phyloP scores from a whole-genome alignment of 495 filamentous ascomycete genomes.

The Penicillium samsonianum region DNA sequence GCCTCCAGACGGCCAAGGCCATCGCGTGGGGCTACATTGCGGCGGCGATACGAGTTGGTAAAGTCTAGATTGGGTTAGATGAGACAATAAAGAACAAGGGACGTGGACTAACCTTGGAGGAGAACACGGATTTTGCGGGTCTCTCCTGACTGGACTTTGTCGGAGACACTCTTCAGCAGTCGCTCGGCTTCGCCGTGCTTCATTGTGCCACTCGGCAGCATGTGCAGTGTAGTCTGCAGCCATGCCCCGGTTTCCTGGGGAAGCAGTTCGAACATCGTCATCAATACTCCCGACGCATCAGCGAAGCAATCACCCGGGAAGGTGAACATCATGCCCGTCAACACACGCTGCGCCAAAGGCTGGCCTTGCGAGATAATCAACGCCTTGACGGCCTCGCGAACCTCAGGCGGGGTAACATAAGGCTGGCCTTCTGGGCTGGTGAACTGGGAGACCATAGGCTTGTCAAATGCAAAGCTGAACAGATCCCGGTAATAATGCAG shows the following conservation, averaged over 20 bases:
- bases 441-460: conserved; percentile 72
- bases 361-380: conserved; percentile 74
- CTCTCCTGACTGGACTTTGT: conserved; percentile 69
- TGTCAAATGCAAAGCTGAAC: conserved; percentile 79
- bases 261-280: conserved; percentile 84
- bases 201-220: conserved; percentile 81
- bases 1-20: conserved; percentile 84
- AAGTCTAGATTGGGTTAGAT: conserved; percentile 61
- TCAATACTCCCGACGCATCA: conserved; percentile 87
- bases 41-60: conserved; percentile 85
- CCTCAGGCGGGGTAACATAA: conserved; percentile 57
- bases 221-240: conserved; percentile 77
- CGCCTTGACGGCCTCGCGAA: conserved; percentile 70
- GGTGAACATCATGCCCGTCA: conserved; percentile 98
- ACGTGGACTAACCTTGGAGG: conserved; percentile 61
- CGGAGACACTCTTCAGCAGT: conserved; percentile 63
- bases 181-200: conserved; percentile 63
- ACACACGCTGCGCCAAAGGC: conserved; percentile 74
- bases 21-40: conserved; percentile 93
- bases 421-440: conserved; percentile 44
- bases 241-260: conserved; percentile 74
- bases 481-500: conserved; percentile 94
- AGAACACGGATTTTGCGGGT: conserved; percentile 79
- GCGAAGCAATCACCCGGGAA: conserved; percentile 94
- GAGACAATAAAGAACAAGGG: background rate